These are phyloP conservation scores for Microsporum ferrugineum DNA, from an alignment of 2,329 filamentous ascomycete species.

Conservation along the genomic window DNA sequence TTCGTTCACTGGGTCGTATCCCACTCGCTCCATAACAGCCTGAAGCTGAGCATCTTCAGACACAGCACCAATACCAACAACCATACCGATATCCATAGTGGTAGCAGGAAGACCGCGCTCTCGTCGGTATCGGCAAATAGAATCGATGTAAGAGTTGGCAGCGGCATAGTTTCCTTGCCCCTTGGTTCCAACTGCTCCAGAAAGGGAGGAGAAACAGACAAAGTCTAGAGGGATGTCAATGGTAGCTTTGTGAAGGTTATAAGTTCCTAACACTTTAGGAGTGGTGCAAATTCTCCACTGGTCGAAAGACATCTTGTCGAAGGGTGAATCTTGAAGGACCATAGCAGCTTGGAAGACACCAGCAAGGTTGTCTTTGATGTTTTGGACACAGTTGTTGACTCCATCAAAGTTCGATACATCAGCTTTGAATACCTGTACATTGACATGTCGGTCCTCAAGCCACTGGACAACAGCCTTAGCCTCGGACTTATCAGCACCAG, in stretches of 20 bases:
- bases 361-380: not conserved
- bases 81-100: slow-evolving; percentile 12
- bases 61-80: slow-evolving; percentile 12
- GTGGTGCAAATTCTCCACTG: slow-evolving; percentile 12
- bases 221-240: slow-evolving; percentile 20
- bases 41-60: slow-evolving; percentile 15
- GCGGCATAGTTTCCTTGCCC: slow-evolving; percentile 24
- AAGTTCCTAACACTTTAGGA: slow-evolving; percentile 22
- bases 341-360: slow-evolving; percentile 19
- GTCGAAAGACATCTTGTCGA: slow-evolving; percentile 22
- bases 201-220: slow-evolving; percentile 26
- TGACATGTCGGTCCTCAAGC: slow-evolving; percentile 5
- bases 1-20: slow-evolving; percentile 17
- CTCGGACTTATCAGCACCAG: slow-evolving; percentile 12
- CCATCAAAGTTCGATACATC: slow-evolving; percentile 7
- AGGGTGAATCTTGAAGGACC: slow-evolving; percentile 18
- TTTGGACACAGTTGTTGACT: slow-evolving; percentile 4
- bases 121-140: slow-evolving; percentile 20
- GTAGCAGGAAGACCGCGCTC: slow-evolving; percentile 12
- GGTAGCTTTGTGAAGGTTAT: slow-evolving; percentile 19
- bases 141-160: slow-evolving; percentile 17
- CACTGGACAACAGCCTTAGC: slow-evolving; percentile 3
- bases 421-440: slow-evolving; percentile 4
- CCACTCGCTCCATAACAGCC: slow-evolving; percentile 16
- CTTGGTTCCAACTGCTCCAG: slow-evolving; percentile 25